Percentiles rank a stretch among this genome's conserved stretches.
Evolutionary conservation across 2,329 filamentous ascomycete species (phyloP).

Genomic region (Aspergillus amoenus): DNA sequence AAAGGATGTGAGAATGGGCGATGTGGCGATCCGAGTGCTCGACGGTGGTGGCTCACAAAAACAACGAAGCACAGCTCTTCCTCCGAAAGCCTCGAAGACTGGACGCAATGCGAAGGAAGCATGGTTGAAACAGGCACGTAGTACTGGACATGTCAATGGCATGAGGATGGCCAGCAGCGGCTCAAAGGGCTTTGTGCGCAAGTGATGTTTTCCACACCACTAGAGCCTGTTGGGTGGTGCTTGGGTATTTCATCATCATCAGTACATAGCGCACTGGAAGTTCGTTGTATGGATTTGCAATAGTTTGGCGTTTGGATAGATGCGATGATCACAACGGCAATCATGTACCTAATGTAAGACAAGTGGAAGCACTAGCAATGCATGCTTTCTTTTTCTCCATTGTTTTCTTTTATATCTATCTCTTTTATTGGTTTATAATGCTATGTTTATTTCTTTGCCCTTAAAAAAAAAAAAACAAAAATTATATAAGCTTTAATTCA

Average conservation of each 20-base stretch:
- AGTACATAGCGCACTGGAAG: background rate
- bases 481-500: background rate
- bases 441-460: background rate
- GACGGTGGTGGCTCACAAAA: conserved; percentile 34
- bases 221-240: background rate
- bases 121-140: conserved; percentile 40
- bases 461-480: background rate
- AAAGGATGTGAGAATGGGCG: conserved; percentile 52
- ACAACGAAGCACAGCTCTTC: conserved; percentile 39
- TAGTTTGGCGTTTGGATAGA: conserved; percentile 8
- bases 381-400: conserved; percentile 8
- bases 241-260: background rate
- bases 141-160: conserved; percentile 32
- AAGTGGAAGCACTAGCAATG: background rate
- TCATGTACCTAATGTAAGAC: background rate
- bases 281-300: background rate
- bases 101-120: conserved; percentile 38
- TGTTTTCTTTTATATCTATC: background rate
- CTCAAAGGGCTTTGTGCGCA: conserved; percentile 39
- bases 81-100: conserved; percentile 46
- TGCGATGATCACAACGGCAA: conserved; percentile 4
- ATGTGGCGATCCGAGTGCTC: conserved; percentile 51
- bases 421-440: background rate
- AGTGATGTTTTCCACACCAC: conserved; percentile 3
- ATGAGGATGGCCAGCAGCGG: conserved; percentile 39